Evolutionary conservation across 441 rosid species (phyloP), one percentile per base, ranked within the genome.

Genomic region (Iberis amara): DNA sequence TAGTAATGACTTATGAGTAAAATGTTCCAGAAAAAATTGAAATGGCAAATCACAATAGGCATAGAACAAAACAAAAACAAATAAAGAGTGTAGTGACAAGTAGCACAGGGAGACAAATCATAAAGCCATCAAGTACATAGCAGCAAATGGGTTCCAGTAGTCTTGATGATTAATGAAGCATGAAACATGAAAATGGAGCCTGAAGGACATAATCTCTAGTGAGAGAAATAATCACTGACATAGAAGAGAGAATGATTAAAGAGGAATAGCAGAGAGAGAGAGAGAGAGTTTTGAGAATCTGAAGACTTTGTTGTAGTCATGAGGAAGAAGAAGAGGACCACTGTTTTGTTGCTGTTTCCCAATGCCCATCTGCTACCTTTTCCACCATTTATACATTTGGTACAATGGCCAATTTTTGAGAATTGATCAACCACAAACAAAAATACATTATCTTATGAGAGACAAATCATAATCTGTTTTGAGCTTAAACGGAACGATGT

Each of bases 221-320:
- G 62, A 63, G 62, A 48, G 39, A 63, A 55, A 40, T 5, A 31
- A 39, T 39, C 55, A 62, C 50, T 55, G 61, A 62, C 61, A 47
- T 38, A 39, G 8, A 50, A 47, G 47, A 40, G 37, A 35, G 8
- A 13, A 55, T 62, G 55, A 39, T 32, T 54, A 62, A 39, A 62
- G 49, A 46, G 60, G 55, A 31, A 54, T 39, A 39, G 8, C 21
- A 54, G 55, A 54, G 49, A 39, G 48, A 55, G 35, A 62, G 23
- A 38, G 21, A 39, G 9, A 33, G 32, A 24, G 21, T 18, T 18
- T 18, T 18, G 21, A 18, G 21, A 18, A 18, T 18, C 21, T 18
- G 21, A 18, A 18, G 38, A 23, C 35, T 33, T 40, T 39, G 43
- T 47, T 55, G 61, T 38, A 1, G 40, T 39, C 24, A 47, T 31